A percentile compares a stretch with the other conserved stretches of the same genome.
Evolutionary conservation across 768 basidiomycete genomes (phyloP).

Genomic region (Infundibulicybe gibba): DNA sequence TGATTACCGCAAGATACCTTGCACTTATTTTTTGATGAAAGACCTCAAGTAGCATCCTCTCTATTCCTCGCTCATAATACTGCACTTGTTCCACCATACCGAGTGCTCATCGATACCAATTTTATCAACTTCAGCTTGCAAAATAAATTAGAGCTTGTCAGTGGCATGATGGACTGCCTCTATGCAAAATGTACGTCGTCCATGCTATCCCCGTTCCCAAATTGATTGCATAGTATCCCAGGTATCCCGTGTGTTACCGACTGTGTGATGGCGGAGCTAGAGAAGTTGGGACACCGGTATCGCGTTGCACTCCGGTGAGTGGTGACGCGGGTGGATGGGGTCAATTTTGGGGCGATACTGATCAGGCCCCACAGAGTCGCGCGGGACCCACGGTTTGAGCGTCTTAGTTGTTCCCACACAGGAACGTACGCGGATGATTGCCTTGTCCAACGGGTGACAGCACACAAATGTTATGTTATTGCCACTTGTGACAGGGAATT

Average conservation of each 20-base stretch:
- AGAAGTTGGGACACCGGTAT: constrained; percentile 95
- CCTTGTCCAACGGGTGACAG: constrained; percentile 90
- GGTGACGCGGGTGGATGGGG: too few relatives aligned
- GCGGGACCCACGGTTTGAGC: constrained; percentile 95
- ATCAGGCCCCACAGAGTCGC: constrained; percentile 69
- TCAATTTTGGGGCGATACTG: too few relatives aligned
- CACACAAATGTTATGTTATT: constrained; percentile 95
- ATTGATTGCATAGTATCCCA: constrained; percentile 22
- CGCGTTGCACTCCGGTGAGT: constrained; percentile 88
- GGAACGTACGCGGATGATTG: constrained; percentile 99
- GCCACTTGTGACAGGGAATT: constrained; percentile 98
- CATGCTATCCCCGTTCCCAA: constrained; percentile 1
- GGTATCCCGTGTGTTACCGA: constrained; percentile 99
- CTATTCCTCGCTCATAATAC: constrained; percentile 94
- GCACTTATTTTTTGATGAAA: constrained; percentile 21
- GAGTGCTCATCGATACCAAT: constrained; percentile 97
- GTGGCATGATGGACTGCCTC: constrained; percentile 99
- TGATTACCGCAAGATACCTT: constrained; percentile 1
- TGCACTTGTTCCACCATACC: constrained; percentile 93
- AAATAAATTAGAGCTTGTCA: constrained; percentile 93
- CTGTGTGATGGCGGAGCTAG: constrained; percentile 97
- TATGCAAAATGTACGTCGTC: constrained; percentile 84
- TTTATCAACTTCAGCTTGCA: constrained; percentile 99
- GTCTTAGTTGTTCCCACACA: constrained; percentile 85
- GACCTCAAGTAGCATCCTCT: constrained; percentile 85